Evolutionary conservation across 805 yeast genomes (phyloP).

Genomic region (Saturnispora saitoi): DNA sequence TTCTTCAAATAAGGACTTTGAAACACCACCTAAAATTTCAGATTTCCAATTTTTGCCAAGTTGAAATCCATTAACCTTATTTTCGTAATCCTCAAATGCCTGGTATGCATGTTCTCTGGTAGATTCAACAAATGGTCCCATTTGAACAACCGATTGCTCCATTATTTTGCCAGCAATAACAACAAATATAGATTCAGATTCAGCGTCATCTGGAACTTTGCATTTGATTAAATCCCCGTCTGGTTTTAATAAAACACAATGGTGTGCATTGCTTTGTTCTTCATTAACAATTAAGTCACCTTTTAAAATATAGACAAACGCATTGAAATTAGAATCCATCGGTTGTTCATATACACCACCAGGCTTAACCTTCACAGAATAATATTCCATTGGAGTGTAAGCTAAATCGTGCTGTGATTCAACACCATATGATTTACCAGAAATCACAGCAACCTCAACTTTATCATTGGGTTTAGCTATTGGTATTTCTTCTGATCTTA

Average conservation of each 20-base stretch:
- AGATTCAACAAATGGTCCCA: slow-evolving; percentile 87
- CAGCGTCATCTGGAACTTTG: slow-evolving; percentile 34
- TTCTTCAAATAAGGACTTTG: slow-evolving; percentile 19
- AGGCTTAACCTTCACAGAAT: slow-evolving; percentile 54
- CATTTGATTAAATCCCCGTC: slow-evolving; percentile 61
- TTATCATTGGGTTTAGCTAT: slow-evolving; percentile 55
- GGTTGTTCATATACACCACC: slow-evolving; percentile 57
- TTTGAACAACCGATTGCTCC: slow-evolving; percentile 71
- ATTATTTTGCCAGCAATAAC: slow-evolving; percentile 66
- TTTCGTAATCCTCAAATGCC: slow-evolving; percentile 66
- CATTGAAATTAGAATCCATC: slow-evolving; percentile 53
- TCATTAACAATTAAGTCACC: slow-evolving; percentile 46
- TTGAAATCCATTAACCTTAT: slow-evolving; percentile 60
- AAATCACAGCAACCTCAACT: slow-evolving; percentile 59
- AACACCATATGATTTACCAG: slow-evolving; percentile 72
- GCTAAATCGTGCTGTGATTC: slow-evolving; percentile 68
- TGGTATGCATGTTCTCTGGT: slow-evolving; percentile 53
- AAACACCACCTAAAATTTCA: slow-evolving; percentile 28
- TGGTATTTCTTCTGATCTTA: slow-evolving; percentile 64
- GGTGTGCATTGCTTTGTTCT: slow-evolving; percentile 35
- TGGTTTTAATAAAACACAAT: slow-evolving; percentile 53
- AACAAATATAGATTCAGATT: slow-evolving; percentile 47
- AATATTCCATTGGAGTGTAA: slow-evolving; percentile 71
- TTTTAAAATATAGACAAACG: slow-evolving; percentile 58
- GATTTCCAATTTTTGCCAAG: slow-evolving; percentile 53